Percentiles rank a stretch among this genome's conserved stretches.
These are phyloP conservation scores for Pleurotus ostreatus DNA, from an alignment of 768 basidiomycete species.

Conservation along the genomic window DNA sequence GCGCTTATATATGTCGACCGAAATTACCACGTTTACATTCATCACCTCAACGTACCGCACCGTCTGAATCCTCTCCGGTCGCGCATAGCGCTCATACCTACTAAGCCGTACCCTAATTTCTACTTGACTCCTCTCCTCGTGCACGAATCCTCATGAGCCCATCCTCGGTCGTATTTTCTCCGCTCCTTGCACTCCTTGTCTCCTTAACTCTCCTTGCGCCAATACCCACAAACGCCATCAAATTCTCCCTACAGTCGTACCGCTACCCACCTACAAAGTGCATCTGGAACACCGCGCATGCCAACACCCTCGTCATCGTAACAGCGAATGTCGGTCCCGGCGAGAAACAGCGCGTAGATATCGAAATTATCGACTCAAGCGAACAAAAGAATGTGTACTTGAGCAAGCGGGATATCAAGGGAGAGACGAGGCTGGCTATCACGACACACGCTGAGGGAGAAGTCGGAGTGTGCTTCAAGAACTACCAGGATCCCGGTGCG, in stretches of 20 bases:
- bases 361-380: constrained; percentile 91
- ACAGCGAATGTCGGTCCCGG: constrained; percentile 89
- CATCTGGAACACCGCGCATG: constrained; percentile 92
- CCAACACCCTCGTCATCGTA: constrained; percentile 87
- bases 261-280: constrained; percentile 79
- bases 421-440: constrained; percentile 88
- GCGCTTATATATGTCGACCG: no score
- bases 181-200: background rate
- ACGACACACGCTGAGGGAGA: constrained; percentile 93
- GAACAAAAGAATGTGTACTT: constrained; percentile 85
- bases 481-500: constrained; percentile 71
- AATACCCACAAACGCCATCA: constrained; percentile 56
- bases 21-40: no score
- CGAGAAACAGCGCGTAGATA: constrained; percentile 77
- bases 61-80: no score
- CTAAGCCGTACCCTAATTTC: no score
- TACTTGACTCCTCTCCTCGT: no score
- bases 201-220: constrained; percentile 20
- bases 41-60: no score
- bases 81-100: no score
- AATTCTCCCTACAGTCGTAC: constrained; percentile 73
- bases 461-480: constrained; percentile 93
- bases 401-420: constrained; percentile 82
- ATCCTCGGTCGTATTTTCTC: no score
- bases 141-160: no score